Evolutionary conservation across 2,329 filamentous ascomycete genomes (phyloP), one percentile per base, ranked within the genome.

Genomic region (Ceratocystis variospora): DNA sequence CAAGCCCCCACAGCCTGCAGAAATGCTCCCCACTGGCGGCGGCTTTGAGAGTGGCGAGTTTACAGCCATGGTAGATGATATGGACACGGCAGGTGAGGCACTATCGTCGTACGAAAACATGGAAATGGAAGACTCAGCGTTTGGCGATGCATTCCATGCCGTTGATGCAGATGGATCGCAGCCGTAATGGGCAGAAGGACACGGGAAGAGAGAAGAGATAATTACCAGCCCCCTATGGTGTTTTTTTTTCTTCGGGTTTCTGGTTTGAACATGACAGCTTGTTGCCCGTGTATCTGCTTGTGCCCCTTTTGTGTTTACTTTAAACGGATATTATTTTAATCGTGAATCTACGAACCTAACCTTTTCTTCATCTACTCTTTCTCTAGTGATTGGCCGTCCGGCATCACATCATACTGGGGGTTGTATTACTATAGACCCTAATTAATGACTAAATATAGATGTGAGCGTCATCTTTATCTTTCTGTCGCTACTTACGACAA

Each of bases 101-200:
- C 76, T 90, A 45, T 85, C 85, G 1, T 82, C 83, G n/a, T 81
- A 82, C 72, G 74, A 86, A 63, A 80, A 82, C 70, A 81, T 86
- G 77, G 87, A 87, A 69, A 82, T 90, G 78, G 87, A 90, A 61
- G 87, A 91, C 72, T 90, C 87, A 45, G 89, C 88, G 1, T 94
- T 94, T 76, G 89, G 88, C 2, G 88, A 94, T 71, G 89, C 89
- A 0, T 90, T 93, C 75, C 88, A 91, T 71, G 83, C 82, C 3
- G 81, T 85, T 12, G 80, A 79, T 67, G 62, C 50, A 8, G 62
- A 66, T 63, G 53, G 73, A 73, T 8, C 74, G 71, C 64, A 78
- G 76, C 33, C 75, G 76, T 1, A 74, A 71, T 22, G 66, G 68
- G 19, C 73, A 75, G 19, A 72, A 74, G 37, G 71, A 28, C n/a